Percentiles rank a stretch among this genome's conserved stretches.
phyloP scores from a whole-genome alignment of 2,329 filamentous ascomycete species.

The Blastomyces percursus region DNA sequence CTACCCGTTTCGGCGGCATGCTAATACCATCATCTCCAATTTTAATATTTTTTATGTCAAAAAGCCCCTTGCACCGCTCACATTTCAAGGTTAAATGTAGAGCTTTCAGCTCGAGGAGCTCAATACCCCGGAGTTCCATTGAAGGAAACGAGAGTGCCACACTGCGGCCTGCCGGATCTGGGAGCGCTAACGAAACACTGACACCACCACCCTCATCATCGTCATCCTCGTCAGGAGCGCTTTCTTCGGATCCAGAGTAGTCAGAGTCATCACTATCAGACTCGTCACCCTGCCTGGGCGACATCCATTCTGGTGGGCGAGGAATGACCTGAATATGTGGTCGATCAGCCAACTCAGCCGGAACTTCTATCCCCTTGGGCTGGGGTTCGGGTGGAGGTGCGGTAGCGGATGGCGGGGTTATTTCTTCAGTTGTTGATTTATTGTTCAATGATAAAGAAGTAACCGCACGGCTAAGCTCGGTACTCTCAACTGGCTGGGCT shows the following conservation, averaged over 20 bases:
- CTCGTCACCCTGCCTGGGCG: conserved; percentile 23
- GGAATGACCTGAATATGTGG: conserved; percentile 61
- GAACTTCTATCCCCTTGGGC: conserved; percentile 10
- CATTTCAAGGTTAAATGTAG: conserved; percentile 66
- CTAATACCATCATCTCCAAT: conserved; percentile 38
- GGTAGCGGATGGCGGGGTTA: background rate
- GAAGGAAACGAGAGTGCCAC: conserved; percentile 70
- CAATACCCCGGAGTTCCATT: conserved; percentile 65
- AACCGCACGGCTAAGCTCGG: conserved; percentile 10
- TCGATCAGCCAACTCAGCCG: conserved; percentile 35
- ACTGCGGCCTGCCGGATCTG: conserved; percentile 49
- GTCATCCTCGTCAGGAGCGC: conserved; percentile 31
- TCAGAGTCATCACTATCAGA: conserved; percentile 32
- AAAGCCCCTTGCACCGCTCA: conserved; percentile 61
- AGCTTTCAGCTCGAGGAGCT: conserved; percentile 58
- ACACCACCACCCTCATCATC: conserved; percentile 38
- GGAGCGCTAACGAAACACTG: conserved; percentile 23
- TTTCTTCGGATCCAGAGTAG: conserved; percentile 36
- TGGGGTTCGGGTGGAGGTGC: conserved; percentile 7
- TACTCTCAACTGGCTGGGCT: conserved; percentile 38
- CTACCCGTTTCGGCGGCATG: conserved; percentile 31
- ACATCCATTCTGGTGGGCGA: conserved; percentile 64
- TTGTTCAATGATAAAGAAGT: conserved; percentile 4
- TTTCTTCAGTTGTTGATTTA: background rate
- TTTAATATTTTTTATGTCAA: conserved; percentile 58